Evolutionary conservation across 208 protist species (phyloP), one percentile per base, ranked within the genome.

Genomic region (Lotmaria passim): DNA sequence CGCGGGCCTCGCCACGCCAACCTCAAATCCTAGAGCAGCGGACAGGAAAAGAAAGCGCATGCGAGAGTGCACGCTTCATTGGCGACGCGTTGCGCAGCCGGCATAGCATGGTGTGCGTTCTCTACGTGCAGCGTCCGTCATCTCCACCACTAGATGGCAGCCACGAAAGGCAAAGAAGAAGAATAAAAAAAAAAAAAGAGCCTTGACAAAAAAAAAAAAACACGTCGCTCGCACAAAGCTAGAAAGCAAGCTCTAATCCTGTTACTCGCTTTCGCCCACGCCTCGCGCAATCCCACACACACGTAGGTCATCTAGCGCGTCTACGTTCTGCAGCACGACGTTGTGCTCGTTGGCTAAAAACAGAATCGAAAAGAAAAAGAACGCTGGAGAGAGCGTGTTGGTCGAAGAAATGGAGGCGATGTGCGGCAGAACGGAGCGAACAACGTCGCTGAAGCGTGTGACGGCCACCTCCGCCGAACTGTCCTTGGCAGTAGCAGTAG

Each of bases 291-390:
- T 76, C n/a, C 86, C 83, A 23, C 71, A 71, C 14, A 86, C 78
- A 19, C 78, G 47, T 43, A 96, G 65, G 60, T 96, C 88, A 48
- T 93, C 86, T 34, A 93, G 57, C 23, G 55, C 63, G 26, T 66
- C 63, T 7, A 90, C 86, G 63, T 84, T 93, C 56, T 87, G 81
- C 33, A 97, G 69, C 55, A 93, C 58, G n/a, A 97, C 72, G 47
- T 87, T 90, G 73, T 93, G 86, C 74, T 94, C 90, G 34, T 97
- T 97, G 12, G 90, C 88, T 24, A 97, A 66, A 59, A 97, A 97
- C 1, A 97, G 71, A 44, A 97, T 87, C 7, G 87, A 97, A 52
- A 97, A 97, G 83, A 95, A 97, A 60, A 97, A 91, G 60, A 97
- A 97, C 28, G 92, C 92, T 5, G 92, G 92, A 4, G 92, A 97